phyloP scores from a whole-genome alignment of 306 rosid genomes.

The Ammopiptanthus mongolicus region DNA sequence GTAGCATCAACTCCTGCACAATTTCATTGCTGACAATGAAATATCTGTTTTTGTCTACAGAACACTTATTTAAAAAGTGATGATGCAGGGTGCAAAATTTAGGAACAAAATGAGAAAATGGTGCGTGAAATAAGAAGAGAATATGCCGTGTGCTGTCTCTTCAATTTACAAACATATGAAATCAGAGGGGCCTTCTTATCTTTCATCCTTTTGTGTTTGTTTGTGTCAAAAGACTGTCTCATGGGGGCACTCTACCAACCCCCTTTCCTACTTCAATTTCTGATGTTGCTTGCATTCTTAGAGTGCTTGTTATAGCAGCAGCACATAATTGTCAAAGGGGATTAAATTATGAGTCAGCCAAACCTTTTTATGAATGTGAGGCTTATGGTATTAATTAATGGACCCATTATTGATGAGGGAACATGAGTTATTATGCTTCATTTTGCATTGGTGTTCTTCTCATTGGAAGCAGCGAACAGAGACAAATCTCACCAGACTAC shows the following conservation, averaged over 20 bases:
- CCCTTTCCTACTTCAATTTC: conserved; percentile 11
- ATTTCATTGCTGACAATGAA: too few relatives aligned
- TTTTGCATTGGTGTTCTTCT: conserved; percentile 28
- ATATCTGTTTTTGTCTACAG: too few relatives aligned
- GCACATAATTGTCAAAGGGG: conserved; percentile 14
- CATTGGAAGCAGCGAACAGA: conserved; percentile 28
- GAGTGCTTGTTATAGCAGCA: conserved; percentile 28
- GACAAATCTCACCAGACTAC: background rate
- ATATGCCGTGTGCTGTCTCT: conserved; percentile 44
- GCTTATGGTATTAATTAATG: background rate
- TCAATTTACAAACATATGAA: conserved; percentile 26
- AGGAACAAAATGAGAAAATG: background rate
- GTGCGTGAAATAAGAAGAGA: conserved; percentile 18
- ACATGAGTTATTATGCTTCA: conserved; percentile 11
- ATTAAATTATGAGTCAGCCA: conserved; percentile 19
- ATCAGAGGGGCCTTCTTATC: conserved; percentile 45
- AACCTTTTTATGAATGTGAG: conserved; percentile 14
- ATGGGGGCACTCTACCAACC: conserved; percentile 46
- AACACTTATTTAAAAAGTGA: too few relatives aligned
- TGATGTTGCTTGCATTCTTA: conserved; percentile 30
- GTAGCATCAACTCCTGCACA: too few relatives aligned
- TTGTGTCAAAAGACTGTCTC: conserved; percentile 39
- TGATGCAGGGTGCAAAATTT: conserved; percentile 5
- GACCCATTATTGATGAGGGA: conserved; percentile 17
- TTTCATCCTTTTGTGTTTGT: conserved; percentile 29